Evolutionary conservation across 805 yeast genomes (phyloP), one percentile per base, ranked within the genome.

Genomic region (Ogataea angusta): DNA sequence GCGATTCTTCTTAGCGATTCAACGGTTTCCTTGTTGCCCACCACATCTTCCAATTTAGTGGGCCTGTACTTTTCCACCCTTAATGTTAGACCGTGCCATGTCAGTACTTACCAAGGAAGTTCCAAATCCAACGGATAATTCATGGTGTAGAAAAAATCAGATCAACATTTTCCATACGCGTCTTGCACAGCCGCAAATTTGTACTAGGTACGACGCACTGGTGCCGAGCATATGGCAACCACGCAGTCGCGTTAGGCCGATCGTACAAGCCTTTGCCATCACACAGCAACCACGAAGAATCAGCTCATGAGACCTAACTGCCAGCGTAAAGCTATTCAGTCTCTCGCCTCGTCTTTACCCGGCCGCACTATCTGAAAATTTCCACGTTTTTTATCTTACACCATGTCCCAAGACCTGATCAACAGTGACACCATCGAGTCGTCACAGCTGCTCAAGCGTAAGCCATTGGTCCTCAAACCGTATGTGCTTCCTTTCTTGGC

Each of bases 51-150:
- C 21, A 93, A 68, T 14, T 70, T 62, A 27, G 74, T 69, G 0
- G 99, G 99, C 46, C 99, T 78, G 60, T 93, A 93, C 59, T 93
- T 93, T 56, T 93, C 99, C n/a, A 93, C 98, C 95, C 88, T 56
- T 27, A 6, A 10, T 18, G 36, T 14, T 31, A 36, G 36, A 12
- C 3, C 22, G 10, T 12, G 13, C 12, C 13, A 3, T 25, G 3
- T 22, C 16, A 8, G n/a, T n/a, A 55, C 65, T 45, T 46, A 57
- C 60, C 62, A 57, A 21, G 68, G 68, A 4, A 63, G 47, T 38
- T 63, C 66, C 25, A 63, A 37, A 26, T 60, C 59, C 15, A 62
- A 36, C 7, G 64, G 64, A 42, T 58, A 60, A 13, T 47, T 39
- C 31, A 42, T 36, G 17, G 39, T 42, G 24, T 17, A 36, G 45